Conservation (phyloP, 768 basidiomycete genomes). For the Auricularia heimuer region DNA sequence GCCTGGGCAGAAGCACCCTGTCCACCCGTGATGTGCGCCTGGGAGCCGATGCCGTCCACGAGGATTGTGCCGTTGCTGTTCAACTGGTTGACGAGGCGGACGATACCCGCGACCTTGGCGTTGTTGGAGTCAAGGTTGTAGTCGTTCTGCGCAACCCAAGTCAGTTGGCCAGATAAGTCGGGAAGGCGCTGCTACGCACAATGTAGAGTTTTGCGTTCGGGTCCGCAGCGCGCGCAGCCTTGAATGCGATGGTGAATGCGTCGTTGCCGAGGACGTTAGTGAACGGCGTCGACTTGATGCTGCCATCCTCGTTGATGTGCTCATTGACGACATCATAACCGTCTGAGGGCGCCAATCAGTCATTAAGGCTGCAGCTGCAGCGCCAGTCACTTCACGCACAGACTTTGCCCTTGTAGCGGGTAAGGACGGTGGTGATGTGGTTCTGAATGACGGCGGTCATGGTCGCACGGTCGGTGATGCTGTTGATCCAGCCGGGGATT, state of each 20-base stretch:
- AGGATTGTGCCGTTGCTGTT: conserved; percentile 28
- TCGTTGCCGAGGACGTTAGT: conserved; percentile 39
- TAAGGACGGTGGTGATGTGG: conserved; percentile 8
- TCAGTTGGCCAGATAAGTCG: not conserved
- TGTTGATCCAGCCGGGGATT: conserved; percentile 10
- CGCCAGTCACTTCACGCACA: not conserved
- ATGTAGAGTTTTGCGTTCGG: conserved; percentile 31
- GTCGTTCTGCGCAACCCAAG: not conserved
- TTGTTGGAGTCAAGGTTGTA: conserved; percentile 41
- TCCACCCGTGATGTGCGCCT: conserved; percentile 33
- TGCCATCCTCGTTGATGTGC: conserved; percentile 44
- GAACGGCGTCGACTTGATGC: conserved; percentile 37
- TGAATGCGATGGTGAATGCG: conserved; percentile 43
- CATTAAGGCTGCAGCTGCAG: not conserved
- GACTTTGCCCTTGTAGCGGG: conserved; percentile 11
- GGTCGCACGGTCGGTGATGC: conserved; percentile 6
- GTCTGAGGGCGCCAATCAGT: conserved; percentile 1
- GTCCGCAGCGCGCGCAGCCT: conserved; percentile 40
- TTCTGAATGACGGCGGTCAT: conserved; percentile 11
- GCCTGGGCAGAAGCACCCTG: conserved; percentile 32
- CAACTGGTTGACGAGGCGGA: conserved; percentile 32
- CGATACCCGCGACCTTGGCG: conserved; percentile 30
- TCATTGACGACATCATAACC: conserved; percentile 23
- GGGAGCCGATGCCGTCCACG: conserved; percentile 43
- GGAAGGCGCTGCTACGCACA: conserved; percentile 8